Evolutionary conservation across 306 rosid genomes (phyloP).

Genomic region (Dalbergia cultrata): DNA sequence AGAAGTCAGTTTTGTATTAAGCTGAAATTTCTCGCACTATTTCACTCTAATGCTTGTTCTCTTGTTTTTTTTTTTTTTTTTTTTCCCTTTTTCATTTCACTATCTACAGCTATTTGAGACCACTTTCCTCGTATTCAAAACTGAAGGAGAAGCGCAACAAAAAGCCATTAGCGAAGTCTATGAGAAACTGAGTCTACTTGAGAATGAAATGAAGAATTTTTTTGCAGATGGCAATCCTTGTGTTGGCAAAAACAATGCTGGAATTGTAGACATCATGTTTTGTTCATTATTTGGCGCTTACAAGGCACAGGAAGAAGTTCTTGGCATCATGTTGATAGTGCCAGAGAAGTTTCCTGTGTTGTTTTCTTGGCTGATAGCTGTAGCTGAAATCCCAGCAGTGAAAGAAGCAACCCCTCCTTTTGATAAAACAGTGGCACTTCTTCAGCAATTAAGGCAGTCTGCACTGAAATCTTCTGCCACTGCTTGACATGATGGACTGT

Average conservation of each 20-base stretch:
- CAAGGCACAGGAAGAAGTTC: slow-evolving; percentile 36
- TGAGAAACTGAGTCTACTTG: slow-evolving; percentile 47
- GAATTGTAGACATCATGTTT: slow-evolving; percentile 42
- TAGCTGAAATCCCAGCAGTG: slow-evolving; percentile 39
- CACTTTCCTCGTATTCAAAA: neutral
- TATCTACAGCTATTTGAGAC: slow-evolving; percentile 29
- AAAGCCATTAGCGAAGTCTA: slow-evolving; percentile 28
- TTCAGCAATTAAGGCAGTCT: slow-evolving; percentile 22
- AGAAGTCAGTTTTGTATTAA: neutral
- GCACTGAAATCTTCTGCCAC: slow-evolving; percentile 37
- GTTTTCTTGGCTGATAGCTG: slow-evolving; percentile 43
- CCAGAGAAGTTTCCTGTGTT: slow-evolving; percentile 50
- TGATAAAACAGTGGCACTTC: slow-evolving; percentile 37
- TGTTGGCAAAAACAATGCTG: slow-evolving; percentile 23
- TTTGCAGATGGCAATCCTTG: slow-evolving; percentile 39
- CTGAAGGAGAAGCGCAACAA: slow-evolving; percentile 49
- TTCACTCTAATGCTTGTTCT: neutral
- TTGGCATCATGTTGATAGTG: slow-evolving; percentile 36
- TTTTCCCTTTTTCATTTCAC: neutral
- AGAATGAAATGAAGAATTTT: slow-evolving; percentile 51
- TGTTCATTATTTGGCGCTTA: slow-evolving; percentile 13
- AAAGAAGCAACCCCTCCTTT: slow-evolving; percentile 41
- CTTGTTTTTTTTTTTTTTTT: neutral
- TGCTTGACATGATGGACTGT: neutral
- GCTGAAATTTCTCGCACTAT: neutral